These are phyloP conservation scores for Populus tremula DNA, from an alignment of 345 rosid genomes.

Conservation along the genomic window DNA sequence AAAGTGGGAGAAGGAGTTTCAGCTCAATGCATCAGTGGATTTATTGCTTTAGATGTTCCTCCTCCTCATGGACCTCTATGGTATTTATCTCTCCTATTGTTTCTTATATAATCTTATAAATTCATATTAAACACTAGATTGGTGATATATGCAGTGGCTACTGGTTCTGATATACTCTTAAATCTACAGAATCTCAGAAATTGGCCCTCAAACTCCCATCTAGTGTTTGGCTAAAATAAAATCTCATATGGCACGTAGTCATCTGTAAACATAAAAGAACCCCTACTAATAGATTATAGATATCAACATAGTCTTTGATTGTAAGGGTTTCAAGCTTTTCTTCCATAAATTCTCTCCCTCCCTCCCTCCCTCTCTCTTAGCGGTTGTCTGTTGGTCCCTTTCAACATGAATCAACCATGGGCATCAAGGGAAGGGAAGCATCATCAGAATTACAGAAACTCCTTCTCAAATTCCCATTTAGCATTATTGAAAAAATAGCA, in stretches of 20 bases:
- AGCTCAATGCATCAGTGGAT: conserved; percentile 37
- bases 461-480: not conserved
- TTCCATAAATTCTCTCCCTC: not conserved
- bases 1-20: conserved; percentile 32
- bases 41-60: conserved; percentile 26
- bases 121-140: not conserved
- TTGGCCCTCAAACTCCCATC: not conserved
- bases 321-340: not conserved
- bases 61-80: conserved; percentile 37
- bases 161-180: not conserved
- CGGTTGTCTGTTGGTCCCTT: not conserved
- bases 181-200: not conserved
- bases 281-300: not conserved
- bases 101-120: conserved; percentile 1
- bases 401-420: not conserved
- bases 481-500: not conserved
- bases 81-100: conserved; percentile 11
- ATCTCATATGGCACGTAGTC: not conserved
- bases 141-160: not conserved
- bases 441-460: not conserved
- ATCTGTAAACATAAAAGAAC: not conserved
- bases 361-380: not conserved
- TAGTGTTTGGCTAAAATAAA: not conserved
- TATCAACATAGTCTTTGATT: not conserved
- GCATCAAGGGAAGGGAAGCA: not conserved